Conservation (phyloP, 1,139 yeast species). For the Blastobotrys proliferans region DNA sequence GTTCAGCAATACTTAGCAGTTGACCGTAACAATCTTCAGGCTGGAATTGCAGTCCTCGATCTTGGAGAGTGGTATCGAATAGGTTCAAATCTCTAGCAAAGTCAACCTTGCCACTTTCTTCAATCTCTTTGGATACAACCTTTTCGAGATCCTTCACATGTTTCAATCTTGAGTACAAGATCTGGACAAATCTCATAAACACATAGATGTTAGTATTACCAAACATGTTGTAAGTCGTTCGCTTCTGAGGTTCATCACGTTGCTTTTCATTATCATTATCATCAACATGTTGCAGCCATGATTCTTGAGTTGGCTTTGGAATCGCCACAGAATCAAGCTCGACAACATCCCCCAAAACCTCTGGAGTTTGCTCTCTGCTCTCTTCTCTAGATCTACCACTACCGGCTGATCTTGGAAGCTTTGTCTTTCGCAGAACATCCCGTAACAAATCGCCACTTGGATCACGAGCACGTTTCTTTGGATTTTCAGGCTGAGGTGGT, state of each 20-base stretch:
- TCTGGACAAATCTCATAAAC: constrained; percentile 81
- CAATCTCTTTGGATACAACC: constrained; percentile 66
- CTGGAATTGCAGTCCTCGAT: constrained; percentile 68
- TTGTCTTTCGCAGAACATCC: constrained; percentile 68
- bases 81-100: constrained; percentile 88
- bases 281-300: constrained; percentile 18
- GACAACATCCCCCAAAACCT: too few species aligned
- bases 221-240: constrained; percentile 66
- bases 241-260: constrained; percentile 22
- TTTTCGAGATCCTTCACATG: constrained; percentile 70
- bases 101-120: constrained; percentile 56
- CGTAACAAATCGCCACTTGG: constrained; percentile 55
- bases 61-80: constrained; percentile 75
- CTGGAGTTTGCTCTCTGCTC: constrained; percentile 27
- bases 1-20: constrained; percentile 65
- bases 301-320: constrained; percentile 18
- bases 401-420: constrained; percentile 27
- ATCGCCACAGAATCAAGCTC: too few species aligned
- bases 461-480: constrained; percentile 40
- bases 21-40: constrained; percentile 76
- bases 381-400: constrained; percentile 11
- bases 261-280: constrained; percentile 18
- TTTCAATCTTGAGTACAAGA: constrained; percentile 70
- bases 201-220: constrained; percentile 90
- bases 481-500: constrained; percentile 16